Evolutionary conservation across 2,329 filamentous ascomycete genomes (phyloP).

Genomic region (Aureobasidium subglaciale): DNA sequence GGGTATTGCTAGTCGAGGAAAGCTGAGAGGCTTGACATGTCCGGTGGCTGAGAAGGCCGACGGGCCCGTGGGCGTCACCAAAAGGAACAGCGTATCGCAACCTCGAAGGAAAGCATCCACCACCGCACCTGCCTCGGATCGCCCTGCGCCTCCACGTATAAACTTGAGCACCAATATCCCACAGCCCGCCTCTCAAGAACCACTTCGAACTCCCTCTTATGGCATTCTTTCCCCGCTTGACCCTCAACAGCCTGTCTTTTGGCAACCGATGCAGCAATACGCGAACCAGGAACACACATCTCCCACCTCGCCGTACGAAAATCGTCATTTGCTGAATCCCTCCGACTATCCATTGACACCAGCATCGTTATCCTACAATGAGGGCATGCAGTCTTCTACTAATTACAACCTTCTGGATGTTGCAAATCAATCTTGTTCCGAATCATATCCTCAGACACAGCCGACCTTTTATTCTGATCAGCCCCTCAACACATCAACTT

Average conservation of each 20-base stretch:
- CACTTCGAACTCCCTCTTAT: neutral
- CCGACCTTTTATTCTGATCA: neutral
- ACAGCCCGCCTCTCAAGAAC: neutral
- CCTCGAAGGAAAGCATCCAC: conserved; percentile 23
- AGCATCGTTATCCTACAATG: neutral
- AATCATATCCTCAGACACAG: neutral
- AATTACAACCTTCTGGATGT: neutral
- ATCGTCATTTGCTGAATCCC: neutral
- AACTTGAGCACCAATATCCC: neutral
- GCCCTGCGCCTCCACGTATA: neutral
- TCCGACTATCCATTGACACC: conserved; percentile 2
- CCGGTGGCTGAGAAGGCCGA: conserved; percentile 46
- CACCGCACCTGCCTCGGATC: neutral
- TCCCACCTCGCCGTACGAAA: neutral
- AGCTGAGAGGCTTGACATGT: conserved; percentile 80
- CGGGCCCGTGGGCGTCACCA: conserved; percentile 24
- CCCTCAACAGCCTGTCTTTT: conserved; percentile 2
- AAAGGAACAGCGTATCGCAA: conserved; percentile 19
- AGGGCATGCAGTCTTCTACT: neutral
- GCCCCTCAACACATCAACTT: neutral
- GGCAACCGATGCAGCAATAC: conserved; percentile 2
- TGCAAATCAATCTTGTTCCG: neutral
- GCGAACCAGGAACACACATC: neutral
- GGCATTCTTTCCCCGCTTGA: conserved; percentile 5
- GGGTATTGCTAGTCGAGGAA: conserved; percentile 89